A percentile compares a stretch with the other conserved stretches of the same genome.
These are phyloP conservation scores for Clarireedia monteithiana DNA, from an alignment of 2,329 filamentous ascomycete genomes.

Conservation along the genomic window DNA sequence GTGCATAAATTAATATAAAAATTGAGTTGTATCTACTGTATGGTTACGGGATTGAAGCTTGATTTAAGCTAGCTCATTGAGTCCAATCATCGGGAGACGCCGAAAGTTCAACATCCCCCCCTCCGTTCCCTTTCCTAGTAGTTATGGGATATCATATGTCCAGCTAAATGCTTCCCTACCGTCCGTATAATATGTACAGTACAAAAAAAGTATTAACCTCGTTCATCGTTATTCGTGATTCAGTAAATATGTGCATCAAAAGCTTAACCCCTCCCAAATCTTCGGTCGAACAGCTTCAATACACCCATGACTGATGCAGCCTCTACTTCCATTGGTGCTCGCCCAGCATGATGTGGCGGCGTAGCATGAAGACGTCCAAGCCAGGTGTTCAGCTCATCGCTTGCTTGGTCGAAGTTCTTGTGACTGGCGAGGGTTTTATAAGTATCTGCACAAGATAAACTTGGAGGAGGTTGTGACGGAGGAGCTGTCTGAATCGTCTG, in stretches of 20 bases:
- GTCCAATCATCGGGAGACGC: too few relatives aligned
- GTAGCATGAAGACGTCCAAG: slow-evolving; percentile 63
- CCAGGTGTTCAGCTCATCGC: slow-evolving; percentile 68
- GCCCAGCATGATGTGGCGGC: slow-evolving; percentile 31
- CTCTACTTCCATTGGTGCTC: slow-evolving; percentile 66
- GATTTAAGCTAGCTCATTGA: too few relatives aligned
- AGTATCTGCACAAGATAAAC: slow-evolving; percentile 66
- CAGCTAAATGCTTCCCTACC: too few relatives aligned
- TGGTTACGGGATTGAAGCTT: too few relatives aligned
- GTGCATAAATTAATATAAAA: too few relatives aligned
- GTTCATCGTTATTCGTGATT: slow-evolving; percentile 5
- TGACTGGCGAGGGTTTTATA: slow-evolving; percentile 74
- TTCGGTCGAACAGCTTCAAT: slow-evolving; percentile 71
- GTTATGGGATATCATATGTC: too few relatives aligned
- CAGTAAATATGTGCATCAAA: too few relatives aligned
- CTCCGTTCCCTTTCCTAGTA: too few relatives aligned
- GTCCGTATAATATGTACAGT: neutral
- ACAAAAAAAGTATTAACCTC: neutral
- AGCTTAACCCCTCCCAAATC: slow-evolving; percentile 48
- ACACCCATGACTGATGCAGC: slow-evolving; percentile 80
- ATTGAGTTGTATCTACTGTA: too few relatives aligned
- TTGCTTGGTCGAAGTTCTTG: slow-evolving; percentile 65
- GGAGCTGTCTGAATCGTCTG: slow-evolving; percentile 23
- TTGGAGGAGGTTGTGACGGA: slow-evolving; percentile 31
- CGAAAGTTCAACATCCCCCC: too few relatives aligned